These are phyloP conservation scores for Pholiota conissans DNA, from an alignment of 768 basidiomycete genomes.

Conservation along the genomic window DNA sequence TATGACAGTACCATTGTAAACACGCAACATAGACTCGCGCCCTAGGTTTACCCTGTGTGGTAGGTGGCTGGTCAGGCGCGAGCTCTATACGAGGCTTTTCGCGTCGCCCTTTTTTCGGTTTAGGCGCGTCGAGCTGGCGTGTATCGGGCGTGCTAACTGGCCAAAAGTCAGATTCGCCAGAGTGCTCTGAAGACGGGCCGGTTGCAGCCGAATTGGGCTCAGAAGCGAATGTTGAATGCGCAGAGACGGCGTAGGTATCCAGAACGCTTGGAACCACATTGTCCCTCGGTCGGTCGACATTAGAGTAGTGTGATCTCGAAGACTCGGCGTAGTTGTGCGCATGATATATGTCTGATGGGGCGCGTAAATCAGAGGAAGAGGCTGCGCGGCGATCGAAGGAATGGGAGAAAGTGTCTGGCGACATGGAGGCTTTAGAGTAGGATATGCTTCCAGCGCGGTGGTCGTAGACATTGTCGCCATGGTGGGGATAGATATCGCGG, in stretches of 20 bases:
- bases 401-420: background rate
- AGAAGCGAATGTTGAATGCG: background rate
- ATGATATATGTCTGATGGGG: background rate
- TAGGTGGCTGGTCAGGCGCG: conserved; percentile 75
- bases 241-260: background rate
- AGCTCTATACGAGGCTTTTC: conserved; percentile 65
- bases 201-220: conserved; percentile 16
- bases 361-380: background rate
- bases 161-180: conserved; percentile 23
- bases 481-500: background rate
- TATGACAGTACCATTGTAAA: conserved; percentile 58
- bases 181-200: conserved; percentile 22
- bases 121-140: conserved; percentile 12
- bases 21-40: conserved; percentile 80
- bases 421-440: background rate
- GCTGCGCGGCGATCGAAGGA: background rate
- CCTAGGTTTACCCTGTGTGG: conserved; percentile 77
- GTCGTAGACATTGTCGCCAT: background rate
- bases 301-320: background rate
- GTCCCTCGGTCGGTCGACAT: background rate
- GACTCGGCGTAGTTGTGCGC: background rate
- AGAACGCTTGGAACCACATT: background rate
- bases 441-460: background rate
- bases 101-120: conserved; percentile 45
- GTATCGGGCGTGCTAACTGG: conserved; percentile 7